Percentiles rank a stretch among this genome's conserved stretches.
Evolutionary conservation across 768 basidiomycete genomes (phyloP).

Genomic region (Pleurotus sapidus): DNA sequence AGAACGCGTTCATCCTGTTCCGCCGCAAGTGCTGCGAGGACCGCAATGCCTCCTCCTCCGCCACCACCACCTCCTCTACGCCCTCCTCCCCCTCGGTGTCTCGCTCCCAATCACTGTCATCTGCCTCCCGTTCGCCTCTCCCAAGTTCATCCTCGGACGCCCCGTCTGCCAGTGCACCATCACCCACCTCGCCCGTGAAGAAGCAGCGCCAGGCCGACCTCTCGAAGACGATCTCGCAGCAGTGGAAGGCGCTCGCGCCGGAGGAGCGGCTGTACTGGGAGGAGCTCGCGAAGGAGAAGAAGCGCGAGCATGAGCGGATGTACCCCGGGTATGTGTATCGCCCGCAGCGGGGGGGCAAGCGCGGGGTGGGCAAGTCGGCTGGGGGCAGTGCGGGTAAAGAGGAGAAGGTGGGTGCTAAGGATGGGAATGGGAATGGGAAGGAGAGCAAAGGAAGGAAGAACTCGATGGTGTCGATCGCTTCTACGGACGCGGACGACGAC

Average conservation of each 20-base stretch:
- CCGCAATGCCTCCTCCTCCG: conserved; percentile 37
- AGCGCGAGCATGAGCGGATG: conserved; percentile 73
- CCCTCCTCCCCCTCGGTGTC: not conserved
- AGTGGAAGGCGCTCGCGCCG: conserved; percentile 67
- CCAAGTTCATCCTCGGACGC: too few species aligned
- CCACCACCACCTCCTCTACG: not conserved
- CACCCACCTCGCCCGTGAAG: not conserved
- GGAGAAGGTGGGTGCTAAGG: too few species aligned
- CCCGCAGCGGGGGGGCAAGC: conserved; percentile 48
- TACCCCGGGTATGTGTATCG: conserved; percentile 81
- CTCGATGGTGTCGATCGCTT: too few species aligned
- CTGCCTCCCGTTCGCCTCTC: too few species aligned
- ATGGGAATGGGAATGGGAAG: too few species aligned
- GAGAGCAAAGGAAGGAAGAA: too few species aligned
- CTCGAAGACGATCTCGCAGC: conserved; percentile 78
- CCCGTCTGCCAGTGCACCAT: too few species aligned
- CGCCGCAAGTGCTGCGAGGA: conserved; percentile 77
- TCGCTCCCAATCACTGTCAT: not conserved
- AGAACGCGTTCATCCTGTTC: conserved; percentile 86
- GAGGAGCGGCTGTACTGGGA: conserved; percentile 77
- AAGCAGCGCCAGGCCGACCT: conserved; percentile 67
- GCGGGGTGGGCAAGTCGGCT: too few species aligned
- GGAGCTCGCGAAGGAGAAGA: conserved; percentile 72
- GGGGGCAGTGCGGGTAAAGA: too few species aligned
- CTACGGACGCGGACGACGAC: too few species aligned